Percentiles rank a stretch among this genome's conserved stretches.
phyloP scores from a whole-genome alignment of 192 early-diverging fungal genomes.

The Umbelopsis sp. region DNA sequence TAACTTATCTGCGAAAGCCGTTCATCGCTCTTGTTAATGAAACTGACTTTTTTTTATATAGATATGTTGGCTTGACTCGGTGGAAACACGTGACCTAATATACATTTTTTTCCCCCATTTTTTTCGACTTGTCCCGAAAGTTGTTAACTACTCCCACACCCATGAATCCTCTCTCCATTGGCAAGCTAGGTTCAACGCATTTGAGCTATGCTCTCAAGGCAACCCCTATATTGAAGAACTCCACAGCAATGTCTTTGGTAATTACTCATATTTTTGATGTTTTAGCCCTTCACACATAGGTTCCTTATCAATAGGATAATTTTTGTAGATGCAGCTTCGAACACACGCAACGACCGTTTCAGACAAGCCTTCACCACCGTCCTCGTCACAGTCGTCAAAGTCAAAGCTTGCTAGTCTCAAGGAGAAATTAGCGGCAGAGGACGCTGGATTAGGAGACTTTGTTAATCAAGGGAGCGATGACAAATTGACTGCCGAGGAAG shows the following conservation, averaged over 20 bases:
- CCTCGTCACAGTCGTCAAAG: conserved; percentile 20
- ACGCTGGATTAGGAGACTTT: conserved; percentile 59
- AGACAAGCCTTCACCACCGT: conserved; percentile 10
- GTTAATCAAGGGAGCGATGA: conserved; percentile 42
- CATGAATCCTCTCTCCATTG: conserved; percentile 6
- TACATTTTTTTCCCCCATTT: not conserved
- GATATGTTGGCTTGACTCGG: not conserved
- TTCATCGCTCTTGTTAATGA: not conserved
- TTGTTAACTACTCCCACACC: conserved; percentile 14
- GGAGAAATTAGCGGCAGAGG: conserved; percentile 43
- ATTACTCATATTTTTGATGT: not conserved
- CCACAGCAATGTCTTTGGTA: not conserved
- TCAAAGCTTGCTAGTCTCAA: conserved; percentile 47
- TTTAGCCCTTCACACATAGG: not conserved
- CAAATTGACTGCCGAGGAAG: conserved; percentile 58
- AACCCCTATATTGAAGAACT: not conserved
- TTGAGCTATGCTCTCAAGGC: not conserved
- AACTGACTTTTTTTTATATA: not conserved
- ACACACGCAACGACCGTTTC: conserved; percentile 4
- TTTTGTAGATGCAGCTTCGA: conserved; percentile 3
- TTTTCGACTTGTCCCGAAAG: not conserved
- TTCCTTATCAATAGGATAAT: not conserved
- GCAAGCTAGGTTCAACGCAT: not conserved
- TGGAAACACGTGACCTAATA: conserved; percentile 12
- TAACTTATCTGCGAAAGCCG: not conserved